phyloP scores from a whole-genome alignment of 2,329 filamentous ascomycete genomes.

The Penicillium sp. region DNA sequence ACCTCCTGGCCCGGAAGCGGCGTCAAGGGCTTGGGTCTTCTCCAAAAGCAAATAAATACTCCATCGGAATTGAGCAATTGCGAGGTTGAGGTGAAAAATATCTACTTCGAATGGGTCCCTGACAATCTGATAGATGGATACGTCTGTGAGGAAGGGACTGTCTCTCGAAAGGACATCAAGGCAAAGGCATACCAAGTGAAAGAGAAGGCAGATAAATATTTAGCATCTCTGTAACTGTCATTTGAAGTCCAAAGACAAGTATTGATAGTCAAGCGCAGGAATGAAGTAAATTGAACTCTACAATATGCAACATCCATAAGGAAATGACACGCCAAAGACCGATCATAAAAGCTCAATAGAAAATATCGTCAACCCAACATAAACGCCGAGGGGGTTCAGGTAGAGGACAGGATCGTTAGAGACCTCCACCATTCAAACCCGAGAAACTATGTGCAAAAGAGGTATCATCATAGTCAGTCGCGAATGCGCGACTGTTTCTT shows the following conservation, averaged over 20 bases:
- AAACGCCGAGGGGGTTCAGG: conserved; percentile 21
- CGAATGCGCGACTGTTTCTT: conserved; percentile 48
- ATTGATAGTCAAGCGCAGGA: not conserved
- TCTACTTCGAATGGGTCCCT: conserved; percentile 63
- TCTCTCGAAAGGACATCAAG: conserved; percentile 23
- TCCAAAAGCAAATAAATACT: conserved; percentile 17
- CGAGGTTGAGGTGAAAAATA: conserved; percentile 39
- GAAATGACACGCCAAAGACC: conserved; percentile 19
- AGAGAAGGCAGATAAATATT: conserved; percentile 17
- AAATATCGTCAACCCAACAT: conserved; percentile 13
- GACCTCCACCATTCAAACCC: conserved; percentile 16
- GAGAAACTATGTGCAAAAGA: conserved; percentile 22
- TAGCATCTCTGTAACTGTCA: conserved; percentile 11
- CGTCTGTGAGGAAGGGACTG: conserved; percentile 54
- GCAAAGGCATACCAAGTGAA: conserved; percentile 23
- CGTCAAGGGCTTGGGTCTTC: conserved; percentile 23
- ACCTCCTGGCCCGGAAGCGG: conserved; percentile 44
- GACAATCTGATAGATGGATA: conserved; percentile 53
- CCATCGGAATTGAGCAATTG: conserved; percentile 14
- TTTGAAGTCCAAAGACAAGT: no score
- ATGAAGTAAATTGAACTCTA: not conserved
- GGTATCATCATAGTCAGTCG: conserved; percentile 31
- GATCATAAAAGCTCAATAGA: not conserved
- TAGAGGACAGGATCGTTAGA: conserved; percentile 32
- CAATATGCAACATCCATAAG: conserved; percentile 21